Conservation (phyloP, 371 early-diverging fungal species). For the Rhizopus sp. region DNA sequence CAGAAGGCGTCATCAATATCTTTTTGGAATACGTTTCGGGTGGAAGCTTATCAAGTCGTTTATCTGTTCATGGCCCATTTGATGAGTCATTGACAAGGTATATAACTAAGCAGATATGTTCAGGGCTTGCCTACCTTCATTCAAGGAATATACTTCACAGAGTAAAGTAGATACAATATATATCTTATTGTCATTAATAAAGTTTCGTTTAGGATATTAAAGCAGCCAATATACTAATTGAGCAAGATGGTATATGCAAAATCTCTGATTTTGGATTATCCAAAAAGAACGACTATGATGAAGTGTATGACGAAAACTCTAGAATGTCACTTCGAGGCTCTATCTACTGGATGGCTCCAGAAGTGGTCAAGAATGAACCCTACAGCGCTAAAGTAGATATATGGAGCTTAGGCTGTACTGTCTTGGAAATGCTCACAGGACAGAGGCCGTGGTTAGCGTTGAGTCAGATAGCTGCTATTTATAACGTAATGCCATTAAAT, state of each 20-base stretch:
- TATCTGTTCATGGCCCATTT: constrained; percentile 73
- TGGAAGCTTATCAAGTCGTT: constrained; percentile 74
- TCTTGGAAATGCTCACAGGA: constrained; percentile 93
- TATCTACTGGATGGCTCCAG: constrained; percentile 93
- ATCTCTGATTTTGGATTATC: constrained; percentile 98
- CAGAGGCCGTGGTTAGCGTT: constrained; percentile 80
- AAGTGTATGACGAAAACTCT: constrained; percentile 55
- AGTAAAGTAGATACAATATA: constrained; percentile 9
- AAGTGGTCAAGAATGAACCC: constrained; percentile 79
- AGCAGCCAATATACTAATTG: constrained; percentile 89
- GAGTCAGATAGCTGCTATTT: constrained; percentile 71
- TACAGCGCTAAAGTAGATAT: constrained; percentile 81
- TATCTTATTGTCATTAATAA: neutral
- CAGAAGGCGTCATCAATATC: constrained; percentile 73
- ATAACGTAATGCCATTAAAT: constrained; percentile 49
- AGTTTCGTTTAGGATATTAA: constrained; percentile 77
- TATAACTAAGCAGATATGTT: constrained; percentile 85
- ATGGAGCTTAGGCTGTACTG: constrained; percentile 85
- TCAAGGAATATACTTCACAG: constrained; percentile 86
- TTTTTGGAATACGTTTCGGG: constrained; percentile 92
- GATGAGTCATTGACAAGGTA: constrained; percentile 74
- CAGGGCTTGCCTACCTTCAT: constrained; percentile 91
- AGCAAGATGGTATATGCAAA: constrained; percentile 88
- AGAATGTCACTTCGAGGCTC: constrained; percentile 68
- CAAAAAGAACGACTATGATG: constrained; percentile 68